Evolutionary conservation across 108 stramenopile genomes (phyloP).

Genomic region (Cyclotella choctawhatcheeana): DNA sequence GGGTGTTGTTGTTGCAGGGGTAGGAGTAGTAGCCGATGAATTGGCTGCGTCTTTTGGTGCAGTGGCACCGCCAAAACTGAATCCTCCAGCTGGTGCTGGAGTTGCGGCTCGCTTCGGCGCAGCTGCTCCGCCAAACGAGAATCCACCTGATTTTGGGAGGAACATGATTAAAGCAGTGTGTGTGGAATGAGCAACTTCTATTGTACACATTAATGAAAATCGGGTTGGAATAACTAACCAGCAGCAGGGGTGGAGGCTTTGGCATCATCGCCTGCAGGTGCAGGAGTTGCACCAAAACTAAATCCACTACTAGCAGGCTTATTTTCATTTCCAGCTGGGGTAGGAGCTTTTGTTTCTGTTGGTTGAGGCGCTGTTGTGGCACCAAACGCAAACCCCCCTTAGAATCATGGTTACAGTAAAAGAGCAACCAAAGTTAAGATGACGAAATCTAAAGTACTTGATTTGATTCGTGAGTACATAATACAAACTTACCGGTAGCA

Average conservation of each 20-base stretch:
- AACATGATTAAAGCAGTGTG: no score
- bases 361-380: slow-evolving; percentile 14
- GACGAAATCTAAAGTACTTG: no score
- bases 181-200: background rate
- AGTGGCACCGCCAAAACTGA: slow-evolving; percentile 14
- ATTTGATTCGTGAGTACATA: no score
- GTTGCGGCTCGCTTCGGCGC: background rate
- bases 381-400: slow-evolving; percentile 15
- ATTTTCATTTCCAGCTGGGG: background rate
- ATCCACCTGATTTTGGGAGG: background rate
- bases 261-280: background rate
- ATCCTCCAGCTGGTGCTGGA: slow-evolving; percentile 12
- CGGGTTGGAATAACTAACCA: no score
- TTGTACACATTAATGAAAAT: background rate
- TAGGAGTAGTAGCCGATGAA: slow-evolving; percentile 12
- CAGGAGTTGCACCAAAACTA: slow-evolving; percentile 8
- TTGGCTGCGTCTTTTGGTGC: slow-evolving; percentile 17
- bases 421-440: no score
- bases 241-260: background rate
- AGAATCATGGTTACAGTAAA: background rate
- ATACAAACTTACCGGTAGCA: no score
- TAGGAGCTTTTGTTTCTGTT: background rate
- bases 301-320: slow-evolving; percentile 4
- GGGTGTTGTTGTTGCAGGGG: slow-evolving; percentile 24
- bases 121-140: slow-evolving; percentile 9